Base-by-base conservation (phyloP, 1,284 basidiomycete species). In the Fistulina hepatica region DNA sequence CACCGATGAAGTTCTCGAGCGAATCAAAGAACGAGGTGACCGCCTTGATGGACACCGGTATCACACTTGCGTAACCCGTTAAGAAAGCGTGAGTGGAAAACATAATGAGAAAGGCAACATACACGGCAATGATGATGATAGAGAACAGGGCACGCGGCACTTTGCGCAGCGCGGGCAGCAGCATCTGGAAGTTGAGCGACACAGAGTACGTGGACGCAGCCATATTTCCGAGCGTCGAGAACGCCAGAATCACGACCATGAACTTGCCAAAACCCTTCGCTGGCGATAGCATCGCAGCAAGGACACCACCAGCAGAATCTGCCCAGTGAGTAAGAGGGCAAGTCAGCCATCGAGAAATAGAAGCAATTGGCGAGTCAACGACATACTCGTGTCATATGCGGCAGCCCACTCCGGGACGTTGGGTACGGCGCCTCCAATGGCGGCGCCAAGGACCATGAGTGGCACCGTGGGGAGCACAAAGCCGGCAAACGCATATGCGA, bases 71-170 rank as follows among this genome's bases (percentile, higher is more conserved):
- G 16, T 9, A n/a, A 11, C 21, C 21, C 11, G 33, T 26, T 8
- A 28, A 16, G 10, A 31, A 32, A 41, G 35, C 24, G 15, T 41
- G 31, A 12, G 28, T 39, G 15, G 23, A 26, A 16, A 37, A 39
- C 17, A 17, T 13, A 22, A 27, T 34, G 38, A 37, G 13, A 27
- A 19, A 25, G 24, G 31, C 10, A 7, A 66, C 77, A 45, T 46
- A 82, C 81, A 95, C 77, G 2, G 79, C 88, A 1, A 79, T 83
- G 1, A 81, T 79, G 28, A 91, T 54, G 13, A 94, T 52, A 0
- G 91, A 86, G 56, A 94, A 88, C 32, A 90, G 64, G 55, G 91
- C 94, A 52, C 93, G 69, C 0, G 93, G 92, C 10, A 95, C 73
- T 22, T 55, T 49, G 10, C 68, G 61, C 13, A 78, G 56, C n/a